Percentiles rank a stretch among this genome's conserved stretches.
phyloP scores from a whole-genome alignment of 2,329 filamentous ascomycete species.

The Penicillium olsonii region DNA sequence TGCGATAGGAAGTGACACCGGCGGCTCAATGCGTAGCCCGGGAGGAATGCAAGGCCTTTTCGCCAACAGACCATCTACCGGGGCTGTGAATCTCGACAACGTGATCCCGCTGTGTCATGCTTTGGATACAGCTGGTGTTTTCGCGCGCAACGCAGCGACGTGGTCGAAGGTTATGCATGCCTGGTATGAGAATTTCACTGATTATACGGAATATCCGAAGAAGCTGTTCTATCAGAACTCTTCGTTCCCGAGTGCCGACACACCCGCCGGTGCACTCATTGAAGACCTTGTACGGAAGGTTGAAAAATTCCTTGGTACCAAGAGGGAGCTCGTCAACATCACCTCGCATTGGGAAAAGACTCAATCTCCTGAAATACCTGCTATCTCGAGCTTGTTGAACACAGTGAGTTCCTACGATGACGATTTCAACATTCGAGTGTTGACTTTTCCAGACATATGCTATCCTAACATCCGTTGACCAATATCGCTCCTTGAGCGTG shows the following conservation, averaged over 20 bases:
- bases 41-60: slow-evolving; percentile 29
- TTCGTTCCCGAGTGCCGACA: slow-evolving; percentile 13
- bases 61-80: slow-evolving; percentile 29
- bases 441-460: slow-evolving; percentile 18
- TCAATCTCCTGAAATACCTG: slow-evolving; percentile 13
- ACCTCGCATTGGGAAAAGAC: slow-evolving; percentile 26
- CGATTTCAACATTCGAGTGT: neutral
- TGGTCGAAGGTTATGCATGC: slow-evolving; percentile 19
- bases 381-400: slow-evolving; percentile 8
- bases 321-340: slow-evolving; percentile 30
- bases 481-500: slow-evolving; percentile 17
- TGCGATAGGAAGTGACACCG: slow-evolving; percentile 25
- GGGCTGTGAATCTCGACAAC: slow-evolving; percentile 20
- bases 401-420: neutral
- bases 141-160: slow-evolving; percentile 27
- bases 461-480: slow-evolving; percentile 18
- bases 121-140: slow-evolving; percentile 34
- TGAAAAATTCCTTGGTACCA: slow-evolving; percentile 26
- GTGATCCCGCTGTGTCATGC: slow-evolving; percentile 29
- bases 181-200: slow-evolving; percentile 21
- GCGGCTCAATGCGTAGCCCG: slow-evolving; percentile 33
- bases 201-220: slow-evolving; percentile 25
- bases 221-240: slow-evolving; percentile 15
- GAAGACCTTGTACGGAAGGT: slow-evolving; percentile 25
- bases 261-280: slow-evolving; percentile 27